Evolutionary conservation across 202 grass and related monocot species (phyloP).

Genomic region (Hordeum pubiflorum): DNA sequence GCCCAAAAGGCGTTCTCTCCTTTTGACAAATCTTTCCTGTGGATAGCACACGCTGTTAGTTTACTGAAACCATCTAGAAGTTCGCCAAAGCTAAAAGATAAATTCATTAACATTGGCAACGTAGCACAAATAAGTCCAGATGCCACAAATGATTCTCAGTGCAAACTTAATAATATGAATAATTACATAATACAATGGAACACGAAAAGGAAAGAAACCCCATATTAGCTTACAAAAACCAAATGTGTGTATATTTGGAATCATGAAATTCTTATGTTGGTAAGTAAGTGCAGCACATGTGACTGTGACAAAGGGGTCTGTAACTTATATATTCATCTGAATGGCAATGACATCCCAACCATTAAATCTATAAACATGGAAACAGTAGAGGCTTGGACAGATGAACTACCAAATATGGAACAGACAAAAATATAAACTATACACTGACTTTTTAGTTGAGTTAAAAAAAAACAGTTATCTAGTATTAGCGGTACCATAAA

Average conservation of each 20-base stretch:
- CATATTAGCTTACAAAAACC: background rate
- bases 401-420: slow-evolving; percentile 7
- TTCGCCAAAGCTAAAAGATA: background rate
- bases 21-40: slow-evolving; percentile 96
- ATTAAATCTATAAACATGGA: background rate
- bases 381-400: background rate
- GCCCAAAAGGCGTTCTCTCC: slow-evolving; percentile 95
- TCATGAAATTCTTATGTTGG: background rate
- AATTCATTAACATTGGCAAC: slow-evolving; percentile 18
- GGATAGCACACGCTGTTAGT: slow-evolving; percentile 29
- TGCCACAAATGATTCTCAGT: background rate
- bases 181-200: background rate
- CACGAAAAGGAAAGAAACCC: background rate
- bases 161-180: background rate
- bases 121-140: background rate
- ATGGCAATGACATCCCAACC: background rate
- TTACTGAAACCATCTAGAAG: background rate
- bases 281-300: background rate
- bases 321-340: background rate
- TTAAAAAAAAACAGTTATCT: background rate
- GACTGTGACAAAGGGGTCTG: background rate
- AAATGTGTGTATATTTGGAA: background rate
- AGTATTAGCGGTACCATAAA: background rate
- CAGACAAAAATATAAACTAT: background rate
- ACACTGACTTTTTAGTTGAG: background rate